Percentiles rank a stretch among this genome's conserved stretches.
Conservation (phyloP, 345 rosid genomes). For the Stellera chamaejasme region DNA sequence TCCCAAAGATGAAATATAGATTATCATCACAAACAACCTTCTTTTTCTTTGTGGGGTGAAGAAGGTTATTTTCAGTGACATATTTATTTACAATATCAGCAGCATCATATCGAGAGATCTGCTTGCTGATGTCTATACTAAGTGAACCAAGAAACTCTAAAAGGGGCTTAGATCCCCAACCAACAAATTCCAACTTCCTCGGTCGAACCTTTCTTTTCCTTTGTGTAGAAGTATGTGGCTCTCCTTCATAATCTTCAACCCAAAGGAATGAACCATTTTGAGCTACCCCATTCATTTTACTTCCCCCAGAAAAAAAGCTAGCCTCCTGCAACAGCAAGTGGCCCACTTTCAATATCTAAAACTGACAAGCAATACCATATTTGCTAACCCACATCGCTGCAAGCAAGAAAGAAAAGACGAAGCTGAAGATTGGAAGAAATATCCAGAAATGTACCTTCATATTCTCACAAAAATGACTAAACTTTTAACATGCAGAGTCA, state of each 20-base stretch:
- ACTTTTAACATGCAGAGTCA: no score
- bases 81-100: slow-evolving; percentile 36
- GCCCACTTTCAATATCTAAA: no score
- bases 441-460: no score
- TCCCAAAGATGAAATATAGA: slow-evolving; percentile 54
- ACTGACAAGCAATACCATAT: no score
- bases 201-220: slow-evolving; percentile 38
- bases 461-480: no score
- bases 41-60: slow-evolving; percentile 43
- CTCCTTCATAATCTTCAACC: slow-evolving; percentile 32
- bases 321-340: no score
- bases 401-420: no score
- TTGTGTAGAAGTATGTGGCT: slow-evolving; percentile 3
- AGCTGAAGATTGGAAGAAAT: no score
- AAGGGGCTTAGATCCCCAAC: slow-evolving; percentile 80
- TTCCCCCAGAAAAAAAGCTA: neutral
- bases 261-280: slow-evolving; percentile 13
- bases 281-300: neutral
- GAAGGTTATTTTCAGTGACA: slow-evolving; percentile 33
- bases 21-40: slow-evolving; percentile 43
- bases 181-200: slow-evolving; percentile 39
- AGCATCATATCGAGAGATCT: slow-evolving; percentile 45
- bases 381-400: no score
- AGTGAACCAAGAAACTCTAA: slow-evolving; percentile 49
- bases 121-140: slow-evolving; percentile 33